phyloP scores from a whole-genome alignment of 2,329 filamentous ascomycete species.

The Simplicillium aogashimaense region DNA sequence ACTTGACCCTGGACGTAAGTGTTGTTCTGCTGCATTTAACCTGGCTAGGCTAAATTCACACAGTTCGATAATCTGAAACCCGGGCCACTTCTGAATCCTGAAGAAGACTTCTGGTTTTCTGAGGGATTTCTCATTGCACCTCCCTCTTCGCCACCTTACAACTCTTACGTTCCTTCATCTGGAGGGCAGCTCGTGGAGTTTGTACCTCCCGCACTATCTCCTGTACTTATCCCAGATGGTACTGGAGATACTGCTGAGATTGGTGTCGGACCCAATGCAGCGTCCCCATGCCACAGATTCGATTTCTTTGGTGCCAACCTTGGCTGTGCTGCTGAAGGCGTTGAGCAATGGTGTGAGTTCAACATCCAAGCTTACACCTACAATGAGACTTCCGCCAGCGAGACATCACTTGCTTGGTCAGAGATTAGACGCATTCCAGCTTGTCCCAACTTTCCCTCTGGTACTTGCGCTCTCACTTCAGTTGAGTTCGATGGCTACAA shows the following conservation, averaged over 20 bases:
- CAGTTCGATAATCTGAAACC: conserved; percentile 26
- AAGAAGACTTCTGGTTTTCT: conserved; percentile 30
- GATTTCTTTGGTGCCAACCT: conserved; percentile 27
- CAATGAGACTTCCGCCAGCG: conserved; percentile 18
- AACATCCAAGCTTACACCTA: conserved; percentile 30
- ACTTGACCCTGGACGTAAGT: conserved; percentile 27
- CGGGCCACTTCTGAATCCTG: conserved; percentile 28
- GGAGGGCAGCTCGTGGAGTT: conserved; percentile 29
- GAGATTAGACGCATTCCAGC: conserved; percentile 27
- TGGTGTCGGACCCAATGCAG: conserved; percentile 25
- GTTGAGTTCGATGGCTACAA: conserved; percentile 26
- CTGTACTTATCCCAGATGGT: conserved; percentile 11
- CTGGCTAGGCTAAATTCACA: conserved; percentile 1
- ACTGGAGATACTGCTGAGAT: conserved; percentile 26
- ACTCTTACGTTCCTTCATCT: conserved; percentile 26
- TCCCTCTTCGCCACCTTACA: conserved; percentile 18
- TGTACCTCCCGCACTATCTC: conserved; percentile 24
- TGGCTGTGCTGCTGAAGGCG: conserved; percentile 24
- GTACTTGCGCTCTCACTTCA: conserved; percentile 22
- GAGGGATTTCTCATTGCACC: conserved; percentile 28
- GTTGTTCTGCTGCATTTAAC: no score
- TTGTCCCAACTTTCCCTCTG: conserved; percentile 21
- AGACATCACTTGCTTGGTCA: conserved; percentile 28
- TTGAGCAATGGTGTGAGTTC: conserved; percentile 29
- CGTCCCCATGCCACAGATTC: conserved; percentile 27